Evolutionary conservation across 2,329 filamentous ascomycete genomes (phyloP), one percentile per base, ranked within the genome.

Genomic region (Aspergillus quadrilineatus): DNA sequence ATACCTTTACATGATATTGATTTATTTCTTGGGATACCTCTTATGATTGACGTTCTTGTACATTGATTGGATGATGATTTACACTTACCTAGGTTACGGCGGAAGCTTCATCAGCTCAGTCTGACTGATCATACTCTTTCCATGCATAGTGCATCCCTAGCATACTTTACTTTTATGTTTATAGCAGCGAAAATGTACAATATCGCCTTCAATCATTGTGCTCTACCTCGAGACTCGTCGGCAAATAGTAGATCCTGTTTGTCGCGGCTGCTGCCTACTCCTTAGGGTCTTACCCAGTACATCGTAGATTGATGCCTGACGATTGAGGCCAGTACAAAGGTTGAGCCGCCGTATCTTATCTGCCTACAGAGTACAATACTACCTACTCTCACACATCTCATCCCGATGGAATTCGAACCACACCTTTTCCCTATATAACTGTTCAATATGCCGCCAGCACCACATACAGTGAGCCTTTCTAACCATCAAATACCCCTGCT

Each of bases 391-490:
- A 29, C 28, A 12, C 34, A 7, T 32, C 32, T 41, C 5, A 28
- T 28, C 26, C 26, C 26, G 1, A 28, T 28, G 26, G 1, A 28
- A 12, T 3, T 10, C 34, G 3, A 47, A 12, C 28, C 6, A 45
- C 12, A 45, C 26, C 43, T 30, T n/a, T 7, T 44, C 26, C 14
- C 14, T 10, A 26, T 5, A 44, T 28, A 46, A 46, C n/a, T 37
- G 30, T 15, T 28, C 63, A 69, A 63, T 41, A 72, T 73, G 71
- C 70, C 71, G 50, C 68, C 70, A 17, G 67, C 70, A 48, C 65
- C 65, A 32, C 71, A 73, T 58, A 73, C 71, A 15, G 69, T 71
- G 65, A 62, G 63, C 26, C 32, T 14, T n/a, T 8, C 26, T 6
- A 8, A 34, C 8, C 15, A n/a, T 10, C 6, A 26, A 22, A 34